Evolutionary conservation across 371 early-diverging fungal species (phyloP), one percentile per base, ranked within the genome.

Genomic region (Mucor irregularis): DNA sequence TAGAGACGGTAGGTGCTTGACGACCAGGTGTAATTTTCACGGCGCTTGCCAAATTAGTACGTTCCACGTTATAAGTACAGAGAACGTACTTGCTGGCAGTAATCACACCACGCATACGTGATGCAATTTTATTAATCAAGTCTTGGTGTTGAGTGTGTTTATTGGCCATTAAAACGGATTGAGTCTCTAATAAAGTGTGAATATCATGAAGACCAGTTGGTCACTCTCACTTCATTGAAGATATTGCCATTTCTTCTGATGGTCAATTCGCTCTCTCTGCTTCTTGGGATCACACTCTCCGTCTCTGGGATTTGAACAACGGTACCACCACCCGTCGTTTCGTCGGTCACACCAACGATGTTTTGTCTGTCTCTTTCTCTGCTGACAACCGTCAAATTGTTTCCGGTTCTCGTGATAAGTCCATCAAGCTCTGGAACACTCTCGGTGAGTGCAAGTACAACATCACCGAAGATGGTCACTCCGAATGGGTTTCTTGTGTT

Each of bases 391-490:
- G 96, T 72, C 96, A 95, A 84, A 97, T 98, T 75, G 95, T 96
- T 66, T 95, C 96, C 58, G 95, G 91, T 65, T 93, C 95, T 71
- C 94, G 97, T 81, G 99, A 98, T 86, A 94, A 93, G 90, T 85
- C 89, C 80, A 96, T 98, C 90, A 98, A 97, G 92, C 79, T 98
- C 76, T 98, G 99, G 99, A 97, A 98, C 93, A 97, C 97, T 61
- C 86, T 96, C 40, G 99, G 97, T 66, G 99, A 98, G 84, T 97
- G 97, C 92, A 98, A 97, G 91, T 92, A 84, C 89, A 92, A 90
- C 85, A 88, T 98, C 70, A 77, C 75, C 58, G 90, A 94, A 68
- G 93, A 95, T 69, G 91, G 92, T 62, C 99, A 98, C 95, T 72
- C 87, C 73, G 96, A 96, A 76, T 97, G 97, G 99, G 93, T 97